Conservation (phyloP, 495 filamentous ascomycete species). For the Talaromyces thailandensis region DNA sequence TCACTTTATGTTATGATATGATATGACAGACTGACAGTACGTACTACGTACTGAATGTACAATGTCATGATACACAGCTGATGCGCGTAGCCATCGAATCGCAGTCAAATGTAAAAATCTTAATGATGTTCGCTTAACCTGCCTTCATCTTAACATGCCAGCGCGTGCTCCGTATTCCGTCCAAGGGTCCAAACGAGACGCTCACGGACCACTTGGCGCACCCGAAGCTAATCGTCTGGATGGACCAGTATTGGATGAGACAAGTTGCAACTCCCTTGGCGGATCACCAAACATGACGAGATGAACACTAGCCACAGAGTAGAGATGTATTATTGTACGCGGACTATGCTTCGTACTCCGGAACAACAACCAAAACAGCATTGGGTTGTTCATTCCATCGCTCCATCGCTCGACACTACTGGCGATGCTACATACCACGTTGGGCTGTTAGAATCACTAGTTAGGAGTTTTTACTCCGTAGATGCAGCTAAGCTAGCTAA, state of each 20-base stretch:
- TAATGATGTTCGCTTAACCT: background rate
- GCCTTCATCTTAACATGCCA: background rate
- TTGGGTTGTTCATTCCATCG: background rate
- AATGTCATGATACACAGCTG: background rate
- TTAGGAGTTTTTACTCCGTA: background rate
- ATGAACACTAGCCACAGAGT: background rate
- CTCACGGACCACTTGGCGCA: conserved; percentile 1
- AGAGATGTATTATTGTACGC: background rate
- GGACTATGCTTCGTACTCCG: background rate
- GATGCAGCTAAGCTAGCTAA: background rate
- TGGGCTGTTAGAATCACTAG: background rate
- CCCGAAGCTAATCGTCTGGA: background rate
- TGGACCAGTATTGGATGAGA: background rate
- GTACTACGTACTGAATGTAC: background rate
- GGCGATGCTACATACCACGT: background rate
- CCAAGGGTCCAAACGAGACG: conserved; percentile 1
- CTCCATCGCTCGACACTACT: no score
- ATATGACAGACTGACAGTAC: no score
- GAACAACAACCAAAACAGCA: background rate
- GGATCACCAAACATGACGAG: background rate
- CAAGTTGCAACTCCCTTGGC: background rate
- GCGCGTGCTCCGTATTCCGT: background rate
- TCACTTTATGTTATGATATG: background rate
- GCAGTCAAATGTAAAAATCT: background rate
- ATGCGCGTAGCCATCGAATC: background rate